Base-by-base conservation (phyloP, 176 grass and related monocot genomes). In the Oryza nivara region DNA sequence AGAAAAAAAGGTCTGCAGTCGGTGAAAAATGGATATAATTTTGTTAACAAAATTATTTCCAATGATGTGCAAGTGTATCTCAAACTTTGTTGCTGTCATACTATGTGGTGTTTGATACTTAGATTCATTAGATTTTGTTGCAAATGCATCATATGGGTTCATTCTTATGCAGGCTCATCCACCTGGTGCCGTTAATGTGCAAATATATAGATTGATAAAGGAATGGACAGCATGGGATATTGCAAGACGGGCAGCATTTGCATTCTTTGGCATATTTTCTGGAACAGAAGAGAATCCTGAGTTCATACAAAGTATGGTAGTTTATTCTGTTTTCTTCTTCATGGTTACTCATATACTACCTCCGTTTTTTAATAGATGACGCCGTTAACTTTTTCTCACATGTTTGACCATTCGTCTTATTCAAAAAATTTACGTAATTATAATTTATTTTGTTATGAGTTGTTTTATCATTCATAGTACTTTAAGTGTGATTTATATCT, bases 141-240 rank as follows among this genome's bases (percentile, higher is more conserved):
- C 26, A 65, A 10, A 70, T 80, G 22, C 2, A 64, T 47, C 81
- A 43, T 23, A 44, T 82, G 19, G 65, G 45, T 84, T 87, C 58
- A 13, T 72, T 38, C n/a, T 41, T 82, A 36, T 86, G 12, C 71
- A 99, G 96, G 88, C 81, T 25, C 93, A 99, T 92, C 91, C 96
- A 73, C 96, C 93, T 73, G 96, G 86, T 76, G 96, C 93, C 19
- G 82, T 99, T 76, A 99, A 99, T 88, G 96, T 95, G 58, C 96
- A 99, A 94, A 99, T 99, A 90, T 99, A 99, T 79, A 91, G 96
- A 83, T 82, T 99, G 65, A 99, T 99, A 87, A 99, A 99, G 83
- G 96, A 99, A 90, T 99, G 96, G 96, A 99, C 96, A 2, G 91
- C 96, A 81, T 96, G 96, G 96, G 96, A 99, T 88, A 99, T 99